These are phyloP conservation scores for Spongiforma sp. DNA, from an alignment of 1,284 basidiomycete genomes.

Conservation along the genomic window DNA sequence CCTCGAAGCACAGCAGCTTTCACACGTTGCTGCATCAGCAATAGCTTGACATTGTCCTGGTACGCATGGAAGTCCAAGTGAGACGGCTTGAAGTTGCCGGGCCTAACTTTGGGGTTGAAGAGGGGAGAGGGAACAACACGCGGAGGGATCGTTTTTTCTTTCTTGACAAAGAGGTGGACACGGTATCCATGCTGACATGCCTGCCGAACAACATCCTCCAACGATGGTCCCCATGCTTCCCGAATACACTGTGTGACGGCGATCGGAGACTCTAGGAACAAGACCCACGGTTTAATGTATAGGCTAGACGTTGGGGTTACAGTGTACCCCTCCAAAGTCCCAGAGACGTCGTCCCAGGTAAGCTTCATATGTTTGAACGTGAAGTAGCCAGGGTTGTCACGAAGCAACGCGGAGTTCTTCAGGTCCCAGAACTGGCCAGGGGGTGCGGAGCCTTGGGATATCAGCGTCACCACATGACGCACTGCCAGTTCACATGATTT, in stretches of 20 bases:
- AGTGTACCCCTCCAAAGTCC: background rate
- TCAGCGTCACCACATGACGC: background rate
- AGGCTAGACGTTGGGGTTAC: background rate
- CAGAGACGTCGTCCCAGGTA: background rate
- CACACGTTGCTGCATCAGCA: background rate
- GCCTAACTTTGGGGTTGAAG: background rate
- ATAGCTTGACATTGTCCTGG: background rate
- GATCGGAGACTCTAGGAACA: background rate
- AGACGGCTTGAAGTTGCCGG: background rate
- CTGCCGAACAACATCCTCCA: background rate
- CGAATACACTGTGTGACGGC: background rate
- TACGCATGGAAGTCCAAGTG: background rate
- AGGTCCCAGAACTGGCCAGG: background rate
- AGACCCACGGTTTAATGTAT: background rate
- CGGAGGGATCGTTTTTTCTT: background rate
- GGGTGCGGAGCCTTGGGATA: background rate
- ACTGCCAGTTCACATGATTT: background rate
- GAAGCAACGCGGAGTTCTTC: background rate
- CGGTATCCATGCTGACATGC: background rate
- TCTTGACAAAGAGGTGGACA: background rate
- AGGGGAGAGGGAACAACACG: background rate
- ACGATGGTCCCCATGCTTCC: background rate
- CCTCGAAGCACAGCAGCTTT: background rate
- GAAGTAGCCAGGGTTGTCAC: background rate
- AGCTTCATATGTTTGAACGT: background rate